Evolutionary conservation across 116 monocot species (phyloP).

Genomic region (Thalassia testudinum): DNA sequence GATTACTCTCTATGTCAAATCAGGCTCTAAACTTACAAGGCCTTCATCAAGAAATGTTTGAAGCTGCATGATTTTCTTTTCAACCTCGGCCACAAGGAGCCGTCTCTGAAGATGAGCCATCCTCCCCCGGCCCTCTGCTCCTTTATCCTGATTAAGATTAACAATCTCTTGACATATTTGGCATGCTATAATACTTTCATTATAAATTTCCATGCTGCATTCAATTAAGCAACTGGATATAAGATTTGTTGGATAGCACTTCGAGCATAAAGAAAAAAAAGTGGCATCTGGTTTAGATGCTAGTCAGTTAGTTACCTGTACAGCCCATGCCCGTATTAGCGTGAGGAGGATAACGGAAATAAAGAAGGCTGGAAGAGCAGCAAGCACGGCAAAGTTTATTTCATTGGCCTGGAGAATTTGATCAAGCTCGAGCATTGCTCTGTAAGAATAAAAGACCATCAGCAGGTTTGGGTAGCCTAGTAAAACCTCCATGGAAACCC

Average conservation of each 20-base stretch:
- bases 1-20: neutral
- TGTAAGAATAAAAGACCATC: slow-evolving; percentile 6
- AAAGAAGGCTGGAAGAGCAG: slow-evolving; percentile 94
- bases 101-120: slow-evolving; percentile 68
- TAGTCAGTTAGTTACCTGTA: slow-evolving; percentile 20
- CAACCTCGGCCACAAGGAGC: slow-evolving; percentile 79
- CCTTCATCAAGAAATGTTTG: slow-evolving; percentile 47
- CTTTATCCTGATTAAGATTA: slow-evolving; percentile 51
- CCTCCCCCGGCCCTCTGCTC: slow-evolving; percentile 86
- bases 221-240: no score
- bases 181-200: neutral
- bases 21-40: slow-evolving; percentile 27
- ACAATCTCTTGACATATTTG: neutral
- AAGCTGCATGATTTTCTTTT: slow-evolving; percentile 61
- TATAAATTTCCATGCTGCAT: no score
- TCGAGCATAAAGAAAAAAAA: no score
- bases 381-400: slow-evolving; percentile 98
- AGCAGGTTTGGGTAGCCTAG: neutral
- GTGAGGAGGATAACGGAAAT: slow-evolving; percentile 58
- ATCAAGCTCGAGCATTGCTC: slow-evolving; percentile 93
- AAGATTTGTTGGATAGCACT: no score
- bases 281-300: no score
- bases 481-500: neutral
- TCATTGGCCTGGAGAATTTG: slow-evolving; percentile 99
- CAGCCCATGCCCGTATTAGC: slow-evolving; percentile 56